Conservation (phyloP, 176 grass and related monocot species). For the Tillandsia leiboldiana region DNA sequence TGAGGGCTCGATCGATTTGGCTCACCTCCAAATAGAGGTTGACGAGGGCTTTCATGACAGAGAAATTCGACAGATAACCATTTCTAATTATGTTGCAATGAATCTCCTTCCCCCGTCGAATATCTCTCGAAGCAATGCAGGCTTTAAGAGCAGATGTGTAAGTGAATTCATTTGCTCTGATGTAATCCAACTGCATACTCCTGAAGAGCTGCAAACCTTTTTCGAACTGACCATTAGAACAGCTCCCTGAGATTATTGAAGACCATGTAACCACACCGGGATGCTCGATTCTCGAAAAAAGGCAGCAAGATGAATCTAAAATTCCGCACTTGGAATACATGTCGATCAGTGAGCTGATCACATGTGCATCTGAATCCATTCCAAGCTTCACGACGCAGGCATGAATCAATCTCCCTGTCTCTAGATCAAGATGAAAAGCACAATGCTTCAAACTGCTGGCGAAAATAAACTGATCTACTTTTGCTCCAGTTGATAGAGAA, state of each 20-base stretch:
- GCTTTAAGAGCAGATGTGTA: conserved; percentile 44
- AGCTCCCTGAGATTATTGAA: conserved; percentile 41
- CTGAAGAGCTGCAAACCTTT: conserved; percentile 49
- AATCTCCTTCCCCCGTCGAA: conserved; percentile 31
- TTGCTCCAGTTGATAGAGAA: conserved; percentile 27
- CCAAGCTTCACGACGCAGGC: conserved; percentile 28
- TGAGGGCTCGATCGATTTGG: conserved; percentile 17
- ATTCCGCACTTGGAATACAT: conserved; percentile 57
- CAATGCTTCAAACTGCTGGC: conserved; percentile 49
- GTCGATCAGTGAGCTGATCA: conserved; percentile 42
- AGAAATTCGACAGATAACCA: conserved; percentile 36
- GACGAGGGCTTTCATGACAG: conserved; percentile 35
- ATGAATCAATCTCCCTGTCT: conserved; percentile 42
- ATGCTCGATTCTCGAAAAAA: conserved; percentile 38
- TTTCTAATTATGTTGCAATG: conserved; percentile 44
- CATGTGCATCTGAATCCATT: conserved; percentile 39
- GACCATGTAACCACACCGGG: conserved; percentile 37
- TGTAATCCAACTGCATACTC: conserved; percentile 34
- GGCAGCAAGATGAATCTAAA: conserved; percentile 32
- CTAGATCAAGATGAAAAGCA: conserved; percentile 36
- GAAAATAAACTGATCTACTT: conserved; percentile 47
- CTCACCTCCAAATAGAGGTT: conserved; percentile 28
- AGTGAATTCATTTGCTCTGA: conserved; percentile 53
- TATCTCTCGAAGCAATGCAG: conserved; percentile 37
- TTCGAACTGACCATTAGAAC: conserved; percentile 39